Evolutionary conservation across 2,329 filamentous ascomycete species (phyloP).

Genomic region (Sphaceloma murrayae): DNA sequence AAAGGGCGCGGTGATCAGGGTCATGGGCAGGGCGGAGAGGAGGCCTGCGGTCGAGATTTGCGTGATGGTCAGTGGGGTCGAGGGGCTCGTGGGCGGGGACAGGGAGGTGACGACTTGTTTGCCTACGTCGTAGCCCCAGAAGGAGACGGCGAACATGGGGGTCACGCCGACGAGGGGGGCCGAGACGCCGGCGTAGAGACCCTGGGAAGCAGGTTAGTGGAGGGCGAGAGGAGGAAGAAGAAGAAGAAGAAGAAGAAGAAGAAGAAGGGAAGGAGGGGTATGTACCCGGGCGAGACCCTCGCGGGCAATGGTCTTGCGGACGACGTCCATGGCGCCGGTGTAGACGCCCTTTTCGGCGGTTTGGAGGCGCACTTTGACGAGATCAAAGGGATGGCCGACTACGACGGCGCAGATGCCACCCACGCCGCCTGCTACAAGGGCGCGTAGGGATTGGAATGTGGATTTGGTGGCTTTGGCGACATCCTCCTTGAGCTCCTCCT

Average conservation of each 20-base stretch:
- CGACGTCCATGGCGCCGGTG: constrained; percentile 80
- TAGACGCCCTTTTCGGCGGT: constrained; percentile 93
- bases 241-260: no score
- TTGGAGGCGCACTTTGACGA: constrained; percentile 95
- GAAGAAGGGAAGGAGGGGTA: neutral
- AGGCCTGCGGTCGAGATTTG: constrained; percentile 90
- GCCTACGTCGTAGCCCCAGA: constrained; percentile 87
- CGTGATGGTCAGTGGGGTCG: constrained; percentile 45
- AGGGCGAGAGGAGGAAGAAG: no score
- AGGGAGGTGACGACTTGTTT: constrained; percentile 71
- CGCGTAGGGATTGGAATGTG: constrained; percentile 59
- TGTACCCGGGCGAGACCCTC: constrained; percentile 60
- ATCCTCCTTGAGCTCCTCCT: constrained; percentile 44
- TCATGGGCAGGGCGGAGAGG: constrained; percentile 97
- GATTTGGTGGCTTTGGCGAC: constrained; percentile 43
- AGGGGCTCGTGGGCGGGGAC: constrained; percentile 61
- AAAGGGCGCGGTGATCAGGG: constrained; percentile 94
- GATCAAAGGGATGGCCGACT: constrained; percentile 88
- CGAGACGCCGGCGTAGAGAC: constrained; percentile 92
- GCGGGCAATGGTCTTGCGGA: constrained; percentile 74
- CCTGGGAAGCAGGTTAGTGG: constrained; percentile 37
- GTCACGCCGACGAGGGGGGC: constrained; percentile 92
- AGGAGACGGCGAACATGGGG: constrained; percentile 77
- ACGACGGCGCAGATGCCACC: constrained; percentile 90
- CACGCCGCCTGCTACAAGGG: constrained; percentile 80